Evolutionary conservation across 768 basidiomycete species (phyloP).

Genomic region (Xerocomellus dryophilus): DNA sequence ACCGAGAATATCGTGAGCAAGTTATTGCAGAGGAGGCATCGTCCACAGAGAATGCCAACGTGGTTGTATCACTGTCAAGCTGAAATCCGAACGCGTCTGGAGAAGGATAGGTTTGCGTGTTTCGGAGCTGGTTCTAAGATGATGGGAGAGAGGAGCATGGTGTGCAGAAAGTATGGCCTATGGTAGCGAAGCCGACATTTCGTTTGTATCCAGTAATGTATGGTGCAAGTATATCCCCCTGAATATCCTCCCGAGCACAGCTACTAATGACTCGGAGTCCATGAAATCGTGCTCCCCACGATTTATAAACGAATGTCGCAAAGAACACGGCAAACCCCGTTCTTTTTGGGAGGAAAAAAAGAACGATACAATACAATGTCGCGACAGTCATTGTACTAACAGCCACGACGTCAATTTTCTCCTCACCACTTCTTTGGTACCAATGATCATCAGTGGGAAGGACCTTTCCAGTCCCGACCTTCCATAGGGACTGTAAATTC

Average conservation of each 20-base stretch:
- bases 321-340: too few species aligned
- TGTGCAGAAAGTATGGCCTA: not conserved
- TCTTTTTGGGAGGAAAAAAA: too few species aligned
- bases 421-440: constrained; percentile 4
- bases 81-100: not conserved
- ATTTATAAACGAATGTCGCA: too few species aligned
- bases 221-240: too few species aligned
- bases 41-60: not conserved
- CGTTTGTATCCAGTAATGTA: too few species aligned
- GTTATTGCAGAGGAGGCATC: not conserved
- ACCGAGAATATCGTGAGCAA: not conserved
- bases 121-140: not conserved
- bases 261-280: too few species aligned
- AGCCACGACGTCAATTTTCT: not conserved
- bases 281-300: too few species aligned
- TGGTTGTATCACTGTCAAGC: not conserved
- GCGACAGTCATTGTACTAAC: not conserved
- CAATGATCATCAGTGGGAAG: not conserved
- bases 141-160: not conserved
- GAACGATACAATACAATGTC: too few species aligned
- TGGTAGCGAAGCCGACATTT: not conserved
- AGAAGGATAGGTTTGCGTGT: not conserved
- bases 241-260: too few species aligned
- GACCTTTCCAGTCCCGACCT: constrained; percentile 1
- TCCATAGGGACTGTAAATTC: constrained; percentile 8